Evolutionary conservation across 495 filamentous ascomycete species (phyloP).

Genomic region (Penicilliopsis zonata): DNA sequence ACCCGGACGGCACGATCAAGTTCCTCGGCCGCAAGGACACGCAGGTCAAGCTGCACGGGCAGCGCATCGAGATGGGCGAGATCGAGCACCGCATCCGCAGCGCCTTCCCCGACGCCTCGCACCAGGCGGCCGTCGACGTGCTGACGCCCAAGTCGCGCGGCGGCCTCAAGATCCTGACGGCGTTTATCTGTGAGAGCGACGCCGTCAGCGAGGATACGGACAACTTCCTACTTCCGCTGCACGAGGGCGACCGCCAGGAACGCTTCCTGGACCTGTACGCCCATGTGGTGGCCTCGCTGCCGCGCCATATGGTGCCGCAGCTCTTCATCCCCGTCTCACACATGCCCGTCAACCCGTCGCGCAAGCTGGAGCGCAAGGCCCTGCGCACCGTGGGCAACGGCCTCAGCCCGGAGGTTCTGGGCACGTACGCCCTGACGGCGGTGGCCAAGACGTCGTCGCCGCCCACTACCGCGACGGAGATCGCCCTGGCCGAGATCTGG

Average conservation of each 20-base stretch:
- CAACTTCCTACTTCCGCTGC: too few species aligned
- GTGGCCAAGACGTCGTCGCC: too few species aligned
- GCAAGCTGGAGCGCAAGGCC: constrained; percentile 39
- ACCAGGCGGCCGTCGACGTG: constrained; percentile 2
- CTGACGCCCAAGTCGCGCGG: neutral
- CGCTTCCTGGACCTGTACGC: too few species aligned
- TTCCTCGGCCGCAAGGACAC: constrained; percentile 1
- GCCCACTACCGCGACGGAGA: too few species aligned
- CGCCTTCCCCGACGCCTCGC: neutral
- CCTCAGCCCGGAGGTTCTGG: constrained; percentile 8
- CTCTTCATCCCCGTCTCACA: constrained; percentile 33
- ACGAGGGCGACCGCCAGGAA: too few species aligned
- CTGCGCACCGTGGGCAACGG: neutral
- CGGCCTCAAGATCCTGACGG: neutral
- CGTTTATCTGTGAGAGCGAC: too few species aligned
- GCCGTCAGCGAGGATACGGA: too few species aligned
- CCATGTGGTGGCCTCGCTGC: too few species aligned
- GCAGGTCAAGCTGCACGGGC: constrained; percentile 16
- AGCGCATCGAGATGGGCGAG: constrained; percentile 25
- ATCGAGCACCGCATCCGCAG: constrained; percentile 11
- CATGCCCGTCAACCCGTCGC: constrained; percentile 35
- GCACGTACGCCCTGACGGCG: too few species aligned
- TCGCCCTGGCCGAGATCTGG: too few species aligned
- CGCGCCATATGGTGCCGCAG: constrained; percentile 39
- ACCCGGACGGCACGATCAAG: constrained; percentile 1